Evolutionary conservation across 192 early-diverging fungal genomes (phyloP), one percentile per base, ranked within the genome.

Genomic region (Borealophlyctis nickersoniae): DNA sequence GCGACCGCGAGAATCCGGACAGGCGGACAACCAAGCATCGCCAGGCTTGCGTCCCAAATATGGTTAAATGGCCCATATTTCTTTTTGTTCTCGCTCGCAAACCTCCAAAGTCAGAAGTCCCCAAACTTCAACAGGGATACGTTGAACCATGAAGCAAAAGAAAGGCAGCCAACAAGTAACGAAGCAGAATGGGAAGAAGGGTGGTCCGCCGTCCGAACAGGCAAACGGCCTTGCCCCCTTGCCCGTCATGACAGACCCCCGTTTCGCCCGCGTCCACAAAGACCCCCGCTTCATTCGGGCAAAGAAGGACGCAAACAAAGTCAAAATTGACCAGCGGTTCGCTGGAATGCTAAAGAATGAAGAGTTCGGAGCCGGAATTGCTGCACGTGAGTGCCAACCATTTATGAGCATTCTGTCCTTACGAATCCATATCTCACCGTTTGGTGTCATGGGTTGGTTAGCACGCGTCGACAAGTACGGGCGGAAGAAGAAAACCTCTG

Each of bases 321-420:
- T 98, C 55, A 83, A 82, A 13, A 83, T 98, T 30, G 96, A 98
- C 81, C 79, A 85, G 62, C 89, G 96, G 45, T 98, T 98, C 72
- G 65, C 81, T 9, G 72, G 79, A 23, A 91, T 98, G 88, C 80
- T 96, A 62, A 77, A 86, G 27, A 79, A 81, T 68, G 84, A 88
- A 24, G 86, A 85, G 49, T 87, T 89, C 66, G 84, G 71, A 26
- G 48, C 63, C 1, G 58, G 59, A 5, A 22, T 57, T 39, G 26
- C 34, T 34, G 3, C 34, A 2, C 65, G 31, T 11, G 77, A 39
- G 53, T n/a, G 7, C 19, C 33, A 49, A 14, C 19, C 52, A 26
- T 27, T 48, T 23, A 11, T 31, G 7, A 0, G 0, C 28, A 22
- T n/a, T 14, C 35, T 30, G 11, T 19, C 56, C 34, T 49, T n/a